A percentile compares a stretch with the other conserved stretches of the same genome.
Evolutionary conservation across 1,284 basidiomycete species (phyloP).

Genomic region (Tetrapyrgos nigripes): DNA sequence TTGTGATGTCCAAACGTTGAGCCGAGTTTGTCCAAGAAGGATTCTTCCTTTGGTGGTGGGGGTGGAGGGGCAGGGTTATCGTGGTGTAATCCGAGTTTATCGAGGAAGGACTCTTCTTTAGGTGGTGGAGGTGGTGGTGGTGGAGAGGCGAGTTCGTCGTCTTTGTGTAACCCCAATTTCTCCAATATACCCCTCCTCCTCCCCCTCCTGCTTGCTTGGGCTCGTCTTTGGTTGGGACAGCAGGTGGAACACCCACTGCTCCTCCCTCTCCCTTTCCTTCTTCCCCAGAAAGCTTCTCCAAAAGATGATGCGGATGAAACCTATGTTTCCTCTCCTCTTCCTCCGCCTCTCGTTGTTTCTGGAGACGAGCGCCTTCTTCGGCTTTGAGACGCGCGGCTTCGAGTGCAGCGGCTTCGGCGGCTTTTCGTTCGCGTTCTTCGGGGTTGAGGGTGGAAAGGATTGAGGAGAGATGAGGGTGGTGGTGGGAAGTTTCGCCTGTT

Average conservation of each 20-base stretch:
- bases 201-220: no score
- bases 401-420: neutral
- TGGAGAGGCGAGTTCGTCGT: no score
- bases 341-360: neutral
- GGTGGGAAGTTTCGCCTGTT: neutral
- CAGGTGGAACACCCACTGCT: neutral
- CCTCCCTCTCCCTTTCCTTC: neutral
- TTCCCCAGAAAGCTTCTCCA: neutral
- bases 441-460: no score
- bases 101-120: neutral
- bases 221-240: no score
- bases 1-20: slow-evolving; percentile 12
- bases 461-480: neutral
- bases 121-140: neutral
- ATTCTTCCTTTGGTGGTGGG: neutral
- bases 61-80: neutral
- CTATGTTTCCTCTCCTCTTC: neutral
- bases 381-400: neutral
- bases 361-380: no score
- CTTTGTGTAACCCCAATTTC: no score
- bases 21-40: neutral
- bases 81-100: slow-evolving; percentile 9
- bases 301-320: neutral
- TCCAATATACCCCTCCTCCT: slow-evolving; percentile 15
- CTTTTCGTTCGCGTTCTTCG: neutral